Conservation (phyloP, 495 filamentous ascomycete genomes). For the Durotheca rogersii region DNA sequence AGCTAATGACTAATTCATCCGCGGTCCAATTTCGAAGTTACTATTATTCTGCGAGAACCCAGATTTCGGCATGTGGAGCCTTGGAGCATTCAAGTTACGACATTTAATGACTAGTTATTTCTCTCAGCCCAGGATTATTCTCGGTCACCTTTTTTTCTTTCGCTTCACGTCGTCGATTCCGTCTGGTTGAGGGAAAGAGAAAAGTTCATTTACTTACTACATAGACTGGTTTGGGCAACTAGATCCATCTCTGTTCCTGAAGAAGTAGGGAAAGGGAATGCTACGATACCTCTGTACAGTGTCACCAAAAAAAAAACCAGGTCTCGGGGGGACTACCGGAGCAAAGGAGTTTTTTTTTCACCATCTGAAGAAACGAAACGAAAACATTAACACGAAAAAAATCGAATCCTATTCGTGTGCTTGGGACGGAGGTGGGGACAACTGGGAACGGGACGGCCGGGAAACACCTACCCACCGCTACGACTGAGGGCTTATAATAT, state of each 20-base stretch:
- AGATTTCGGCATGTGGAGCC: conserved; percentile 15
- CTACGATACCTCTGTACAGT: conserved; percentile 32
- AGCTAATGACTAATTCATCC: conserved; percentile 2
- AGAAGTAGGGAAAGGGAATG: conserved; percentile 10
- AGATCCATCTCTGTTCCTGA: conserved; percentile 22
- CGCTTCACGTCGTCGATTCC: conserved; percentile 15
- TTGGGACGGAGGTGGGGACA: conserved; percentile 6
- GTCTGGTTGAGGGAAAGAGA: conserved; percentile 24
- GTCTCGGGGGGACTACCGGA: conserved; percentile 20
- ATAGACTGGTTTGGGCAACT: conserved; percentile 39
- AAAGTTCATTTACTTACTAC: conserved; percentile 22
- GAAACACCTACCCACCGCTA: too few species aligned
- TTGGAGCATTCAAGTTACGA: conserved; percentile 27
- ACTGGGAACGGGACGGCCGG: too few species aligned
- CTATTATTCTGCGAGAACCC: conserved; percentile 23
- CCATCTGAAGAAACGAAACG: conserved; percentile 12
- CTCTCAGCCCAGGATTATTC: conserved; percentile 26
- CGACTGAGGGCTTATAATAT: conserved; percentile 3
- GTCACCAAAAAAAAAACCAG: conserved; percentile 19
- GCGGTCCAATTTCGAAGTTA: conserved; percentile 7
- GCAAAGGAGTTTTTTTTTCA: conserved; percentile 12
- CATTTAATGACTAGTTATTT: conserved; percentile 34
- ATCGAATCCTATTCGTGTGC: conserved; percentile 8
- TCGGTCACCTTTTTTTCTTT: conserved; percentile 11
- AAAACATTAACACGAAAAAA: conserved; percentile 10